These are phyloP conservation scores for Suhomyces emberorum DNA, from an alignment of 805 yeast species.

Conservation along the genomic window DNA sequence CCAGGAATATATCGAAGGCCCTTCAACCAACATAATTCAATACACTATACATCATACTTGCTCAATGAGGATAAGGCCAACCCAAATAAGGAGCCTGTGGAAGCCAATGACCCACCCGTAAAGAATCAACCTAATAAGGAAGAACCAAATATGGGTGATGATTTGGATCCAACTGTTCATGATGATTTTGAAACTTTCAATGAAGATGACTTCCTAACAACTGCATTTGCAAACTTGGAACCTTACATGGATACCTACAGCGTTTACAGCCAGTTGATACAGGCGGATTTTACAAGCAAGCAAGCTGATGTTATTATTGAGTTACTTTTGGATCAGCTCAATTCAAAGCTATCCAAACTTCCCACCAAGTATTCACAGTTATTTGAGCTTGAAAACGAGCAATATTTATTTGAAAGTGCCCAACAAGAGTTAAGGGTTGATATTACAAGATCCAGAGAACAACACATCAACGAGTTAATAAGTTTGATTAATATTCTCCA, in stretches of 20 bases:
- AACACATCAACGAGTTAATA: conserved; percentile 63
- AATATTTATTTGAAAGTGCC: conserved; percentile 87
- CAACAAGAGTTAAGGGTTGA: conserved; percentile 83
- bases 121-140: no score
- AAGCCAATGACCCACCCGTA: no score
- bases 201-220: conserved; percentile 42
- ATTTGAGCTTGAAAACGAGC: conserved; percentile 81
- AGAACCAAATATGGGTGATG: no score
- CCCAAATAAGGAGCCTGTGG: no score
- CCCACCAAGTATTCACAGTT: conserved; percentile 47
- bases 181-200: not conserved
- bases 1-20: no score
- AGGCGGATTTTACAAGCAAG: conserved; percentile 55
- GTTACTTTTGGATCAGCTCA: conserved; percentile 42
- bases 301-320: conserved; percentile 62
- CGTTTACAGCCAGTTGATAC: conserved; percentile 50
- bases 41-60: no score
- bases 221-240: conserved; percentile 51
- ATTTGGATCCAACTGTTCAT: no score
- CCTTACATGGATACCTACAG: conserved; percentile 47
- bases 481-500: conserved; percentile 66
- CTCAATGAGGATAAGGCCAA: no score
- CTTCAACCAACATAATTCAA: no score
- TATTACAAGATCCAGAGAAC: conserved; percentile 66
- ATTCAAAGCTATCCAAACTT: conserved; percentile 41